Conservation (phyloP, 106 monocot genomes). For the Amphibolis antarctica region DNA sequence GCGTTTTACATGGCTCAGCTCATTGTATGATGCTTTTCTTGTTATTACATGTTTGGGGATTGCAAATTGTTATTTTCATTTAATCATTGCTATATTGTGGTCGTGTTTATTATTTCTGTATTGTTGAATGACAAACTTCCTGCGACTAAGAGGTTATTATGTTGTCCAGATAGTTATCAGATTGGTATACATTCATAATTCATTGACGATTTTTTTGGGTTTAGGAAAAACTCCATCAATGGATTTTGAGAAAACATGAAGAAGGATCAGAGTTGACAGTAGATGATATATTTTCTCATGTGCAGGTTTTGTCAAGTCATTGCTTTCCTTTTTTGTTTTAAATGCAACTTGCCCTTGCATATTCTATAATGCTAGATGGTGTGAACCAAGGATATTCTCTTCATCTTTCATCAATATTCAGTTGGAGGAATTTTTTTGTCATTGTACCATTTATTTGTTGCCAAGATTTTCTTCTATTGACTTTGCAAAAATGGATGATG, state of each 20-base stretch:
- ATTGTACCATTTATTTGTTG: too few species aligned
- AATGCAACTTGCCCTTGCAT: too few species aligned
- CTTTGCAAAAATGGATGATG: too few species aligned
- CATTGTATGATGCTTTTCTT: background rate
- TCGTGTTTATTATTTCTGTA: background rate
- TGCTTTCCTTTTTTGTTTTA: too few species aligned
- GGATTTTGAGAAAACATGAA: conserved; percentile 55
- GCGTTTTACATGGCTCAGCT: too few species aligned
- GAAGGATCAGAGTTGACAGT: conserved; percentile 40
- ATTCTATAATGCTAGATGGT: too few species aligned
- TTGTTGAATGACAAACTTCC: background rate
- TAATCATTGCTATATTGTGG: background rate
- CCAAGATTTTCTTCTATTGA: too few species aligned
- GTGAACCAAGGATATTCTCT: too few species aligned
- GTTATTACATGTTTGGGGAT: background rate
- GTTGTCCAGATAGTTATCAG: background rate
- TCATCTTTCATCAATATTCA: too few species aligned
- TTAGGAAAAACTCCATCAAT: conserved; percentile 73
- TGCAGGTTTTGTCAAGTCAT: conserved; percentile 34
- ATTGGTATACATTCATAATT: background rate
- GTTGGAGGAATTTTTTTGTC: too few species aligned
- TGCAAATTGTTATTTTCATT: background rate
- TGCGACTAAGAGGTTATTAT: background rate
- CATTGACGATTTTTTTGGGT: background rate
- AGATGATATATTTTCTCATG: conserved; percentile 40